A percentile compares a stretch with the other conserved stretches of the same genome.
Evolutionary conservation across 228 moss, liverwort and hornwort genomes (phyloP).

Genomic region (Sphagnum fallax): DNA sequence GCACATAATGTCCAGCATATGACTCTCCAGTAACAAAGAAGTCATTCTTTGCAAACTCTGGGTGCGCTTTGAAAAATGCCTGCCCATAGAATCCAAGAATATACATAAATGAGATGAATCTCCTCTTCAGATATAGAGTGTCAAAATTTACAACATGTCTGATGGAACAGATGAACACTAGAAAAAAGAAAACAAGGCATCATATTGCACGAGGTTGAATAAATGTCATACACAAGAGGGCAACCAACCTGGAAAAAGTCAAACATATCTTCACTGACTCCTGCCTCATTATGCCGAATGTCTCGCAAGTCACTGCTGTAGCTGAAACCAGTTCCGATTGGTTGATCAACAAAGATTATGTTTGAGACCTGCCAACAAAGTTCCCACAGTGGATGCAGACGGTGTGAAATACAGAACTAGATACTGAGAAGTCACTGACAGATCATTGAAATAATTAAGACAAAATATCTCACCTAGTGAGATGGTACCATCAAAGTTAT

Average conservation of each 20-base stretch:
- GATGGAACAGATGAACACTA: too few relatives aligned
- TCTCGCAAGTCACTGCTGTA: conserved; percentile 74
- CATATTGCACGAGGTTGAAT: not conserved
- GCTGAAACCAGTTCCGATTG: conserved; percentile 95
- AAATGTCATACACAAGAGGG: not conserved
- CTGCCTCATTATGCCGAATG: conserved; percentile 79
- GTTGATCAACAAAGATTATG: conserved; percentile 97
- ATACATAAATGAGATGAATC: not conserved
- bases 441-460: too few relatives aligned
- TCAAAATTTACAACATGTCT: too few relatives aligned
- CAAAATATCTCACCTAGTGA: too few relatives aligned
- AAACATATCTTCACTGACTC: conserved; percentile 94
- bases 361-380: conserved; percentile 53
- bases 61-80: conserved; percentile 89
- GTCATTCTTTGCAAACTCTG: conserved; percentile 69
- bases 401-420: not conserved
- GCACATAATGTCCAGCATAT: conserved; percentile 92
- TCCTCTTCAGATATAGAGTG: not conserved
- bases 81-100: conserved; percentile 13
- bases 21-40: conserved; percentile 88
- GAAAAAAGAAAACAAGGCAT: not conserved
- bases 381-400: not conserved
- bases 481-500: too few relatives aligned
- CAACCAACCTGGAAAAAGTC: conserved; percentile 83
- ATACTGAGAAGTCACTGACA: too few relatives aligned